Base-by-base conservation (phyloP, 257 asterid species). In the Gentiana straminea region DNA sequence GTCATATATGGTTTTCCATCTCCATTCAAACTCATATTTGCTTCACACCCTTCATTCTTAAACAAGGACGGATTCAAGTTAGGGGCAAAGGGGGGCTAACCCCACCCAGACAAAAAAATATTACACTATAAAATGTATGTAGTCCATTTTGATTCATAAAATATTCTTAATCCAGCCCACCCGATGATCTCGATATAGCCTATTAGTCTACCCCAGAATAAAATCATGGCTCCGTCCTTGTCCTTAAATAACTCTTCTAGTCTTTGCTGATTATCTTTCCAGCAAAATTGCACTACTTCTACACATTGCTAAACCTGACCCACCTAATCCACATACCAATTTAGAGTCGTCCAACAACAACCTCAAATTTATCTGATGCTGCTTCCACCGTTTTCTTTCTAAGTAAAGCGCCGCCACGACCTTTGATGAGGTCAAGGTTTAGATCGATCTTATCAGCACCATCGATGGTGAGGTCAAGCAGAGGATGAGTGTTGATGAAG, bases 341-440 rank as follows among this genome's bases (percentile, higher is more conserved):
- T 91, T 87, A 9, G 98, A 81, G 33, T 91, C 98, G 52, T 91
- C 24, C 96, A 0, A 78, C 90, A 5, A 91, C 95, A 3, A 91
- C 98, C 0, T 86, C 98, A 39, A 91, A 91, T 37, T 76, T 81
- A 34, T 81, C 89, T 0, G 94, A 81, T 0, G 98, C 96, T 2
- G 98, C 94, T 66, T 91, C 98, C 35, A 91, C 98, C 94, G 87
- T 91, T 38, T 91, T 91, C 84, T 91, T 96, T 2, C 98, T 70
- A 11, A 91, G 48, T 2, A 91, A 79, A 13, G 98, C 96, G 5
- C 98, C 98, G 15, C 98, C 98, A 2, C 96, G 91, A 49, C 98
- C 98, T 69, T 91, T 91, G 33, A 91, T 95, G 2, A 86, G 83
- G 64, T 86, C 95, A 4, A 91, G 96, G 68, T 79, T 73, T 0